Evolutionary conservation across 1,139 yeast genomes (phyloP), one percentile per base, ranked within the genome.

Genomic region (Taphrina communis): DNA sequence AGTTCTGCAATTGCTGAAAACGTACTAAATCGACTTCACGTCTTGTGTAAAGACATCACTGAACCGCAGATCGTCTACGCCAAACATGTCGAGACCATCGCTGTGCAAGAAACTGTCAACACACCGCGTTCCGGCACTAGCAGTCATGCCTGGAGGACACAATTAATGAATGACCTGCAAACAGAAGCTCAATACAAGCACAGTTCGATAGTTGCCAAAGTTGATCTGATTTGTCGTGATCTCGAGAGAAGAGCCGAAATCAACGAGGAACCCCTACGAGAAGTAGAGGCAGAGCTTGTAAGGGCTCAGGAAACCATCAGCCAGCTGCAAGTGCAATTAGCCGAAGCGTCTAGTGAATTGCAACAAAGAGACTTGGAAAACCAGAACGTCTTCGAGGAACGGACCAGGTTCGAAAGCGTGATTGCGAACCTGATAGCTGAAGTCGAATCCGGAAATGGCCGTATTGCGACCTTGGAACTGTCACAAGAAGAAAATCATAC

Each of bases 201-300:
- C 17, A 9, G n/a, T 21, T n/a, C 31, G n/a, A 38, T 63, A 2
- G 56, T 63, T 11, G 19, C 53, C 11, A 58, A 59, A 19, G 38
- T 63, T 8, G 55, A 44, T 36, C 14, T 44, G 46, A 50, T 63
- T 11, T 63, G 67, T 39, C 67, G 61, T 6, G 67, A 63, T 21
- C 55, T 63, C 11, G 67, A 63, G 31, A 12, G 19, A 11, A 46
- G 67, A 7, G 67, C 61, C 6, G 61, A 55, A 39, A 53, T 48
- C 17, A 41, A 41, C 17, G 67, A 63, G 41, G 55, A 53, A 25
- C 67, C 67, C 2, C 46, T 63, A 36, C 53, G 61, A 7, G 46
- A 31, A 12, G 6, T 17, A 9, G 61, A 63, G 38, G 21, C 6
- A 31, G 61, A 46, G n/a, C 46, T 63, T 35, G 44, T 5, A 3